phyloP scores from a whole-genome alignment of 331 rosid genomes.

The Stylosanthes scabra region DNA sequence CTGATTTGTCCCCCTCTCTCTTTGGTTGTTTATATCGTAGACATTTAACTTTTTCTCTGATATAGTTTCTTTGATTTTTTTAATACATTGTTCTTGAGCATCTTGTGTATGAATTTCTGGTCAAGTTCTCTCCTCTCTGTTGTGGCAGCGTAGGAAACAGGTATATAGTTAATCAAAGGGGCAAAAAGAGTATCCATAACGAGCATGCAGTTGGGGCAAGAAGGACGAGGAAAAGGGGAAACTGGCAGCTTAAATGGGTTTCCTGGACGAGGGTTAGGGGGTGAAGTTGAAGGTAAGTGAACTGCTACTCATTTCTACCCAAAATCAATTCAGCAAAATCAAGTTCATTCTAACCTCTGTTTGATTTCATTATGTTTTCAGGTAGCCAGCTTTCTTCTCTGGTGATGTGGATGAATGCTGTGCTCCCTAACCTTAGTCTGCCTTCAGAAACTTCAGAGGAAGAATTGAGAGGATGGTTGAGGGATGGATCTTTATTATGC shows the following conservation, averaged over 20 bases:
- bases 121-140: constrained; percentile 15
- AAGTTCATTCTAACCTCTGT: too few relatives aligned
- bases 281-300: constrained; percentile 45
- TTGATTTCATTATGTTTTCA: constrained; percentile 47
- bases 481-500: constrained; percentile 83
- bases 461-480: constrained; percentile 71
- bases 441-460: constrained; percentile 78
- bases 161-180: constrained; percentile 29
- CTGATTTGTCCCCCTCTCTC: neutral
- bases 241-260: constrained; percentile 48
- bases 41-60: neutral
- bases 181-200: constrained; percentile 30
- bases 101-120: constrained; percentile 14
- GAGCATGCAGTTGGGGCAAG: constrained; percentile 61
- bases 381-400: constrained; percentile 59
- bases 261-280: constrained; percentile 35
- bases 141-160: constrained; percentile 31
- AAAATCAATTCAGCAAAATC: too few relatives aligned
- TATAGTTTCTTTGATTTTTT: constrained; percentile 1
- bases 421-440: constrained; percentile 75
- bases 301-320: neutral
- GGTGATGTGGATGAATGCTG: constrained; percentile 80
- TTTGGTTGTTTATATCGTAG: neutral
- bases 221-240: constrained; percentile 45
- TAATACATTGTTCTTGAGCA: constrained; percentile 7